Evolutionary conservation across 805 yeast genomes (phyloP), one percentile per base, ranked within the genome.

Genomic region (Metschnikowia colocasiae): DNA sequence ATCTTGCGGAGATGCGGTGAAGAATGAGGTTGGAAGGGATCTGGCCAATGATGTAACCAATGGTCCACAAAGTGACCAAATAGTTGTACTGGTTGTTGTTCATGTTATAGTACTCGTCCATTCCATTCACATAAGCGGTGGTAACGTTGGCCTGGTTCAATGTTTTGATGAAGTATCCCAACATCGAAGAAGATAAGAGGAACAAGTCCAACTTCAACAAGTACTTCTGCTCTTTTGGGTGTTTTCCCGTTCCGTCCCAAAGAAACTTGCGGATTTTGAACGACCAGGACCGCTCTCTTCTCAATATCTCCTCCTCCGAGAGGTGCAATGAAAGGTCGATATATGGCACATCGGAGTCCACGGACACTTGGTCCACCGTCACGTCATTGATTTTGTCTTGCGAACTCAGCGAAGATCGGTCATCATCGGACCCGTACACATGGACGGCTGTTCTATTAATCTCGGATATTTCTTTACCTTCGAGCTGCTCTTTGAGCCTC

Each of bases 1-100:
- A 71, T 33, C 78, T 57, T n/a, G 78, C 75, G 6, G 74, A 59
- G 6, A 73, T 56, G 38, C 67, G 59, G 53, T 71, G 74, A 43
- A 76, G 56, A 9, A 77, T 55, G 20, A 54, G 45, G 20, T 54
- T 57, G 36, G 55, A 47, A 2, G 59, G 59, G 7, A 48, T 45
- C 34, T 49, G 58, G 3, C 57, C 56, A 8, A 55, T 22, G 19
- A 55, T 45, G 37, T 54, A 54, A 1, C 58, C 58, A 6, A 52
- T 45, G 8, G 56, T 54, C 53, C 56, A 52, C 15, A 54, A 42
- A 4, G 56, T 46, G 20, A 49, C 46, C 30, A 55, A 25, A 43
- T 54, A 55, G 44, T 54, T 55, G 44, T 50, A 55, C 49, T 55
- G 54, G 48, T 54, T 54, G 33, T 46, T 38, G 40, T 42, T 41